These are phyloP conservation scores for Aquilaria yunnanensis DNA, from an alignment of 345 rosid species.

Conservation along the genomic window DNA sequence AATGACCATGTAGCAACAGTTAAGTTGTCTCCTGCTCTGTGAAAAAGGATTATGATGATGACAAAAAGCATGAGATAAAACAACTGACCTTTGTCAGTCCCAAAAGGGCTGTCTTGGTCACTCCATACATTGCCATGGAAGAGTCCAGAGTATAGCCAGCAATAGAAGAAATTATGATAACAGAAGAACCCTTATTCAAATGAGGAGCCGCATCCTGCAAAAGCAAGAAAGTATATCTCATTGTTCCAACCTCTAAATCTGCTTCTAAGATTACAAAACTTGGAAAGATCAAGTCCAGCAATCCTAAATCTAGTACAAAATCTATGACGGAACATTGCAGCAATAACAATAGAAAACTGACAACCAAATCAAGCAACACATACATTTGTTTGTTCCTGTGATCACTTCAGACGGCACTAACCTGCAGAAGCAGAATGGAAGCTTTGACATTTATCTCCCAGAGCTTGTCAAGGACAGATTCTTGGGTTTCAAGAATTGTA, in stretches of 20 bases:
- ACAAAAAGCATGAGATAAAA: background rate
- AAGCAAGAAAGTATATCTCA: background rate
- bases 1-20: background rate
- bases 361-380: background rate
- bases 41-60: slow-evolving; percentile 3
- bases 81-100: slow-evolving; percentile 67
- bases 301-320: background rate
- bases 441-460: slow-evolving; percentile 92
- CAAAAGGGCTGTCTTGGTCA: slow-evolving; percentile 78
- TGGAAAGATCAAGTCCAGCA: background rate
- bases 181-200: slow-evolving; percentile 63
- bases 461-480: slow-evolving; percentile 66
- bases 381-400: background rate
- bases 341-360: background rate
- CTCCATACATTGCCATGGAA: slow-evolving; percentile 80
- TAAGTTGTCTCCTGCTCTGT: background rate
- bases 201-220: slow-evolving; percentile 69
- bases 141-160: slow-evolving; percentile 53
- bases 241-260: background rate
- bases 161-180: slow-evolving; percentile 63
- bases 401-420: slow-evolving; percentile 9
- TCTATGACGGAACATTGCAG: background rate
- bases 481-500: slow-evolving; percentile 52
- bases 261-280: background rate
- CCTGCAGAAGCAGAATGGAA: slow-evolving; percentile 61